Conservation (phyloP, 805 yeast species). For the Candida odintsovae region DNA sequence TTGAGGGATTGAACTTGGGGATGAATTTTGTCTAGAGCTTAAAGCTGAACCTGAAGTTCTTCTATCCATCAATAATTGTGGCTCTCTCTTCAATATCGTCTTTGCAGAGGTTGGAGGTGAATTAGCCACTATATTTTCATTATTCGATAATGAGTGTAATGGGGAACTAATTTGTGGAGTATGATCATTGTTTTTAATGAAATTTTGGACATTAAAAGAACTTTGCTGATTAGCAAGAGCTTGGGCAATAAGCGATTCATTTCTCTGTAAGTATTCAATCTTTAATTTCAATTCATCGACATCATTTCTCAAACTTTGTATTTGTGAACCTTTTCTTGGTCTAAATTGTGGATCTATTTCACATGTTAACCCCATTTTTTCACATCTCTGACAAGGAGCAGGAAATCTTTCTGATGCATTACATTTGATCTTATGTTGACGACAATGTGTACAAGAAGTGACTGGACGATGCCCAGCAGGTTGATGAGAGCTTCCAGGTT, state of each 20-base stretch:
- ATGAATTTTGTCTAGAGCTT: constrained; percentile 18
- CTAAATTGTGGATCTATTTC: constrained; percentile 88
- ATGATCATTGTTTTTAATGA: constrained; percentile 10
- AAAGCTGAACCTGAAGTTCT: constrained; percentile 18
- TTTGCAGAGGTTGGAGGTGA: constrained; percentile 29
- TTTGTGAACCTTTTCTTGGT: constrained; percentile 89
- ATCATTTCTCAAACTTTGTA: constrained; percentile 77
- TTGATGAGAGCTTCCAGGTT: constrained; percentile 10
- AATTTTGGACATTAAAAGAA: constrained; percentile 4
- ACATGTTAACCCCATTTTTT: constrained; percentile 71
- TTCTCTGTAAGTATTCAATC: constrained; percentile 59
- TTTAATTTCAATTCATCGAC: constrained; percentile 74
- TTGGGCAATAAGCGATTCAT: constrained; percentile 62
- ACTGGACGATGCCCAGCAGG: constrained; percentile 74
- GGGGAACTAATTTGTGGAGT: constrained; percentile 19
- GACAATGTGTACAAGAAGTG: constrained; percentile 88
- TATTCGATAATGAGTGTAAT: constrained; percentile 6
- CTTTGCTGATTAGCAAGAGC: constrained; percentile 36
- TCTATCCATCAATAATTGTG: constrained; percentile 33
- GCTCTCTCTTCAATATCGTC: constrained; percentile 40
- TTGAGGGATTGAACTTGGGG: constrained; percentile 25
- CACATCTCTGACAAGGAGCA: constrained; percentile 76
- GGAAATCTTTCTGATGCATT: constrained; percentile 85
- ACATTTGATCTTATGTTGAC: constrained; percentile 92
- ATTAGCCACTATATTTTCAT: constrained; percentile 3